Base-by-base conservation (phyloP, 1,139 yeast species). In the Chernovozyma sophiae-reginae region DNA sequence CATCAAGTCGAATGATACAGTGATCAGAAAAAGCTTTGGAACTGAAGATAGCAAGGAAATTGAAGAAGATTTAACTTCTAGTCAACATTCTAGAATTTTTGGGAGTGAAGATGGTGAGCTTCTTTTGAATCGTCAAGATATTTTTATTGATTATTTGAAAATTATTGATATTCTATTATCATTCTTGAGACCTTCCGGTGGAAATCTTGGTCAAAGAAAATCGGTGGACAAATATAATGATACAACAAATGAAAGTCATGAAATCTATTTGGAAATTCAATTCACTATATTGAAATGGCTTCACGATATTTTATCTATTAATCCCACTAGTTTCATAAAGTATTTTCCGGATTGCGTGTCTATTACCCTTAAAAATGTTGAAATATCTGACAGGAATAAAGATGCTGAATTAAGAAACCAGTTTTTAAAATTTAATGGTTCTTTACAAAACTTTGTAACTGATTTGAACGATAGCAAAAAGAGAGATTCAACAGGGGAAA, bases 111-210 rank as follows among this genome's bases (percentile, higher is more conserved):
- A 56, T 34, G 26, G 79, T 17, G 86, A 79, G 4, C 61, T 79
- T 8, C 83, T 83, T 49, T 68, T 82, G 14, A 86, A 86, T 3
- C 97, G 97, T 0, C 96, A 89, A 54, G 95, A 92, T 53, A 81
- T 89, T 16, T 78, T 77, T 43, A 73, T 92, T 34, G 94, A 90
- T 58, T 87, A 81, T 51, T 79, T 89, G 4, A 84, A 79, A 48
- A 81, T 92, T 33, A 81, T 89, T 34, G 86, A 81, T 39, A 89
- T 90, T 32, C 61, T 92, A 31, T 76, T 92, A 24, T 78, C 89
- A 2, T 87, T 87, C 46, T 66, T 94, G 36, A 85, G 86, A 43
- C 76, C 83, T 1, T 38, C 47, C 1, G 55, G 51, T 19, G 53
- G 45, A 10, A 7, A 20, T 10, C 10, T 10, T 6, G 25, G 25